Percentiles rank a stretch among this genome's conserved stretches.
Evolutionary conservation across 2,329 filamentous ascomycete genomes (phyloP).

Genomic region (Fusarium temperatum): DNA sequence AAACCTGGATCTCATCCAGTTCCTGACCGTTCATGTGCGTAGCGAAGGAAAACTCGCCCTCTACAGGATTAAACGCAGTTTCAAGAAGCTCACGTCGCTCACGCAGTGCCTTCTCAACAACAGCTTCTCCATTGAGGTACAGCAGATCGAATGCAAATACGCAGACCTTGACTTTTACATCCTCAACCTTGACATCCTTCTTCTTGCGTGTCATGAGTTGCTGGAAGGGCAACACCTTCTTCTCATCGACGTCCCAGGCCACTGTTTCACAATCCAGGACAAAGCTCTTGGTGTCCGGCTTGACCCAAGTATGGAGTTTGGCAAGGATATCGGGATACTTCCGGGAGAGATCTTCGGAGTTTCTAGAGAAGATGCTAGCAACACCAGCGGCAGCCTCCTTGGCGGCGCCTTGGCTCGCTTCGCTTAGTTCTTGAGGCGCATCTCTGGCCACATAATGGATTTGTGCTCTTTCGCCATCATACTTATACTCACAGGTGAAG

Average conservation of each 20-base stretch:
- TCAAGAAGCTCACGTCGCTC: constrained; percentile 82
- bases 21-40: constrained; percentile 87
- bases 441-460: constrained; percentile 96
- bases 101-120: constrained; percentile 87
- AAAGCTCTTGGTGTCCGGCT: constrained; percentile 89
- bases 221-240: constrained; percentile 96
- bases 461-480: constrained; percentile 97
- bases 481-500: constrained; percentile 99
- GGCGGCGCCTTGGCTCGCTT: constrained; percentile 66
- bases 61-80: constrained; percentile 76
- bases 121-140: constrained; percentile 88
- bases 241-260: constrained; percentile 93
- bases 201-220: constrained; percentile 98
- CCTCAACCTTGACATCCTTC: constrained; percentile 95
- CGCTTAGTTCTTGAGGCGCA: constrained; percentile 72
- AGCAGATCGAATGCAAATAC: constrained; percentile 96
- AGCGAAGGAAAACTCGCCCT: constrained; percentile 93
- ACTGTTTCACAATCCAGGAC: constrained; percentile 99
- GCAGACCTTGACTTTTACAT: constrained; percentile 96
- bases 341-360: constrained; percentile 95
- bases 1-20: constrained; percentile 89
- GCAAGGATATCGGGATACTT: constrained; percentile 96
- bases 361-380: constrained; percentile 94
- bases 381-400: constrained; percentile 77
- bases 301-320: constrained; percentile 90